These are phyloP conservation scores for Auricularia auricula-judae DNA, from an alignment of 768 basidiomycete species.

Conservation along the genomic window DNA sequence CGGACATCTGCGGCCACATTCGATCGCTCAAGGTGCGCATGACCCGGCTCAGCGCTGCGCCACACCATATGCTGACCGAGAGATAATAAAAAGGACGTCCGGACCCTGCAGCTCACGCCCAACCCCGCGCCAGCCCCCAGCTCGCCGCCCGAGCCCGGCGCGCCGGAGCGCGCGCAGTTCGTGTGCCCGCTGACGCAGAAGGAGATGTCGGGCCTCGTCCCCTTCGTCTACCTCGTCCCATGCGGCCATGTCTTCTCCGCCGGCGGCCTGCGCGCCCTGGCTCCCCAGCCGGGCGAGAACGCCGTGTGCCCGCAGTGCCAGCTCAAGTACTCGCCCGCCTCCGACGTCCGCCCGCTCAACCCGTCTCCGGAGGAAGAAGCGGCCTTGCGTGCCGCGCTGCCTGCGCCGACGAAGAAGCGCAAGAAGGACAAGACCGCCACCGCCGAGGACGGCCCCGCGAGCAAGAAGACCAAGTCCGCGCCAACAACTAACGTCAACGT, in stretches of 20 bases:
- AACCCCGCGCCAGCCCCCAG: constrained; percentile 41
- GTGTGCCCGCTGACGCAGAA: constrained; percentile 86
- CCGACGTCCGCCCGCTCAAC: constrained; percentile 55
- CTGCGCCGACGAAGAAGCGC: constrained; percentile 27
- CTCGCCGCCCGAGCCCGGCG: constrained; percentile 27
- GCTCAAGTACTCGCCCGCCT: constrained; percentile 45
- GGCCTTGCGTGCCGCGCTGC: constrained; percentile 43
- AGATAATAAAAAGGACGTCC: constrained; percentile 55
- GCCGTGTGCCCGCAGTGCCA: constrained; percentile 67
- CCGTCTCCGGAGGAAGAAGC: constrained; percentile 57
- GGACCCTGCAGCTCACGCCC: constrained; percentile 66
- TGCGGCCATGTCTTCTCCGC: constrained; percentile 92
- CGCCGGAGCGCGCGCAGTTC: constrained; percentile 51
- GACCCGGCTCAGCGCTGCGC: background rate
- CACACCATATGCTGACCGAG: background rate
- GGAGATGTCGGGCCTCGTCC: constrained; percentile 87
- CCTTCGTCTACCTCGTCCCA: constrained; percentile 75
- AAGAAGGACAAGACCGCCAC: constrained; percentile 15
- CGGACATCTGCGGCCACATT: constrained; percentile 86
- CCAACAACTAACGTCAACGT: constrained; percentile 47
- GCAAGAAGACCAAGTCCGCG: constrained; percentile 16
- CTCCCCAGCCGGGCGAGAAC: constrained; percentile 20
- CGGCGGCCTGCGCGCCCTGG: constrained; percentile 63
- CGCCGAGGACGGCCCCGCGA: constrained; percentile 7
- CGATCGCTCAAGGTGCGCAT: constrained; percentile 70